Base-by-base conservation (phyloP, 2,329 filamentous ascomycete species). In the Magnaporthales sp. region DNA sequence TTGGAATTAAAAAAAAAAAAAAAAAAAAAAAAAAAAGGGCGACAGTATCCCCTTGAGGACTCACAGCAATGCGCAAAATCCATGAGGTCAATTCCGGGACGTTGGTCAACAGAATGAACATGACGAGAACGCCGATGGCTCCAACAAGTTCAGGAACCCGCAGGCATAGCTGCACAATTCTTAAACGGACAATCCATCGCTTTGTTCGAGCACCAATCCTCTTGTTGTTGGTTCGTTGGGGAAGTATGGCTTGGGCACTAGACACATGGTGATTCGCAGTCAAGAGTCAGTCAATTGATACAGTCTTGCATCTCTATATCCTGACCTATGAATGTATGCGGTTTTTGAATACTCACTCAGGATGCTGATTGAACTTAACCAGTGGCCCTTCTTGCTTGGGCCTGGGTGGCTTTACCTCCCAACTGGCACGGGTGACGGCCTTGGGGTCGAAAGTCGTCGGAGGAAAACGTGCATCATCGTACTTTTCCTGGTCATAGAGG, bases 321-420 rank as follows among this genome's bases (percentile, higher is more conserved):
- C 9, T 7, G 13, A 58, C n/a, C n/a, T n/a, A 58, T 2, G 2
- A 56, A 7, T 4, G 11, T 13, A 26, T 29, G 24, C 13, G 56
- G 29, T 7, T 13, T 6, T 15, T 63, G 22, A 26, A 11, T 22
- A 80, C 87, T 74, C 83, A 92, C 89, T 97, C 93, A 1, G 93
- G 93, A 77, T 97, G 93, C 67, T 86, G 84, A 76, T 96, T 95
- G 81, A 97, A 90, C 68, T 90, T 85, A 69, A 97, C 79, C 70
- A 96, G 79, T 13, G 92, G 93, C 0, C 92, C 93, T 66, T 91
- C 83, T 60, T 38, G 30, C 83, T 84, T 81, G 90, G 89, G 83
- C 73, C 84, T 88, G 29, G 79, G 81, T 56, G 85, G 80, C 66
- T 86, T 85, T 13, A 86, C 84, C 73, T 87, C 80, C 81, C 86